Percentiles rank a stretch among this genome's conserved stretches.
These are phyloP conservation scores for Monosporozyma yasuniensis DNA, from an alignment of 805 yeast species.

Conservation along the genomic window DNA sequence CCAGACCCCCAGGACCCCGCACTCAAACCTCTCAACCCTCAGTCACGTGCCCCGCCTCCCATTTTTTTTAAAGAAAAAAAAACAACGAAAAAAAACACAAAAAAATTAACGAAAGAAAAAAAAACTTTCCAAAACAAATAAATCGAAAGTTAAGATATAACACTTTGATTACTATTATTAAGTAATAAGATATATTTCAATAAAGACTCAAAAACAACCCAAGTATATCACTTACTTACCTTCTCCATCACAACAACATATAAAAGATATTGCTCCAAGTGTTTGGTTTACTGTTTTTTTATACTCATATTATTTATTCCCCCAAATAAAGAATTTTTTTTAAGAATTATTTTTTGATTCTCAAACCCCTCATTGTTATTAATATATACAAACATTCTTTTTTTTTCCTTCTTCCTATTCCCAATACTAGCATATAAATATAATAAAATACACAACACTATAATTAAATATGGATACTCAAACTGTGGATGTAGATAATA, in stretches of 20 bases:
- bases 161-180: neutral
- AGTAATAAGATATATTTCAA: neutral
- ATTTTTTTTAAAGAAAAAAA: neutral
- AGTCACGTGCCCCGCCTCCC: neutral
- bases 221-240: too few species aligned
- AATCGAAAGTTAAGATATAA: neutral
- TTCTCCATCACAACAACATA: too few species aligned
- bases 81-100: neutral
- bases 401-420: too few species aligned
- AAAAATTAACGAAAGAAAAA: neutral
- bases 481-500: conserved; percentile 94
- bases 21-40: neutral
- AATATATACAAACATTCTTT: too few species aligned
- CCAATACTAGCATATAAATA: conserved; percentile 2
- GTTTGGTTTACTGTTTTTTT: neutral
- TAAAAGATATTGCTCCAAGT: too few species aligned
- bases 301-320: neutral
- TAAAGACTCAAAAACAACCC: too few species aligned
- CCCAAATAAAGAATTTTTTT: neutral
- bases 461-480: conserved; percentile 34
- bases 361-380: neutral
- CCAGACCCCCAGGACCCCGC: too few species aligned
- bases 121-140: neutral
- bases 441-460: neutral
- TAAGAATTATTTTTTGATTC: too few species aligned